Base-by-base conservation (phyloP, 495 filamentous ascomycete species). In the Tuber borchii region DNA sequence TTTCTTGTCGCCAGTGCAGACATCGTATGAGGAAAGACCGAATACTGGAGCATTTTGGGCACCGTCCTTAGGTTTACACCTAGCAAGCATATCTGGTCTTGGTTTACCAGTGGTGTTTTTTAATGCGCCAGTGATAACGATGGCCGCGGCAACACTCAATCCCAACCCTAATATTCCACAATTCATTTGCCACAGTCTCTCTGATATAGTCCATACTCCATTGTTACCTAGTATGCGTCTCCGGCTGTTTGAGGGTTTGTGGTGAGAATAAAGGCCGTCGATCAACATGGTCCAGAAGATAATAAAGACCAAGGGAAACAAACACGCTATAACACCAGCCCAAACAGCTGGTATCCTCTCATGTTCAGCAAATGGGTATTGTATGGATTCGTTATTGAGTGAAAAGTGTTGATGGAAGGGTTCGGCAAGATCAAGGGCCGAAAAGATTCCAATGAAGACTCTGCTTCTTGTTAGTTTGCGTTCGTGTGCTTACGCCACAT, bases 61-160 rank as follows among this genome's bases (percentile, higher is more conserved):
- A 82, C 70, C 85, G 75, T 46, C 77, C 40, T 61, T 82, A 70
- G 81, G 78, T 22, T 71, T 44, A 71, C 78, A 84, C 81, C 93
- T 87, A 74, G 86, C 87, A 44, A 97, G 89, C 10, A 97, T 83
- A 86, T 97, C 93, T 0, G 93, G 93, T 76, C 93, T 85, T 16
- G 93, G 93, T 82, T 95, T 96, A 51, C 93, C 93, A 77, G 91
- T 93, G 2, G 92, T 87, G 84, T 93, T 95, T 86, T 97, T 97
- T 84, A 97, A 88, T 19, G 89, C 91, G 69, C 92, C 91, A 4
- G 92, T 95, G 56, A 95, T 90, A 69, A 93, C 87, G 85, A 93
- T 95, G 1, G 91, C 86, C 17, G 89, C 84, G 43, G 87, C 88
- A 39, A 91, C 86, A 19, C 91, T 90, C 20, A 95, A 85, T 45